Evolutionary conservation across 257 asterid genomes (phyloP).

Genomic region (Lavandula angustifolia): DNA sequence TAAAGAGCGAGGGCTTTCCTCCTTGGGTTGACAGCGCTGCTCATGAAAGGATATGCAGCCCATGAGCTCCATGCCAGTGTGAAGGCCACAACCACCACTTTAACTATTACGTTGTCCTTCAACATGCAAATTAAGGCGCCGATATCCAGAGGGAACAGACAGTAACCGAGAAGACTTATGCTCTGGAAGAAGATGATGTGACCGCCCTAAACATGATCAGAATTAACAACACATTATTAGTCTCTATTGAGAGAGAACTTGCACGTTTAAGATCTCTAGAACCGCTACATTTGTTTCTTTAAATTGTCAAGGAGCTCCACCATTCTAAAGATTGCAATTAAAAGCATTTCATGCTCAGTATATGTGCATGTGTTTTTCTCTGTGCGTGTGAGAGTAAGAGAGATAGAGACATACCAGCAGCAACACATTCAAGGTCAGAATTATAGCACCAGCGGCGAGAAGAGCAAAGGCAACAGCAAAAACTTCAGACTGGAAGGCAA

Average conservation of each 20-base stretch:
- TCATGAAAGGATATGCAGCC: constrained; percentile 99
- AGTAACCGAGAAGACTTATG: constrained; percentile 88
- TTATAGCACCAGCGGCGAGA: constrained; percentile 89
- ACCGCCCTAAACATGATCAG: constrained; percentile 64
- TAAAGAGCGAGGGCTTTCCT: constrained; percentile 95
- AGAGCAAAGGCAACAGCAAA: constrained; percentile 96
- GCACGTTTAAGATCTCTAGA: not conserved
- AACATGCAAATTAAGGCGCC: constrained; percentile 90
- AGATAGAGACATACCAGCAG: constrained; percentile 63
- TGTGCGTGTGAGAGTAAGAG: constrained; percentile 17
- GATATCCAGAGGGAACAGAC: constrained; percentile 80
- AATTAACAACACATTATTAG: not conserved
- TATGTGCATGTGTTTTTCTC: not conserved
- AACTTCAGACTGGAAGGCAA: constrained; percentile 78
- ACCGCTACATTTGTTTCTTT: not conserved
- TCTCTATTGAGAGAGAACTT: not conserved
- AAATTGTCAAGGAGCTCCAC: not conserved
- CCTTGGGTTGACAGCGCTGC: constrained; percentile 77
- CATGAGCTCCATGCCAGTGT: constrained; percentile 96
- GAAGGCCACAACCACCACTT: constrained; percentile 72
- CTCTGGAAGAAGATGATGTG: constrained; percentile 98
- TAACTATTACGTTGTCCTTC: constrained; percentile 68
- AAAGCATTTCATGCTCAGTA: not conserved
- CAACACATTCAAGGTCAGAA: constrained; percentile 86
- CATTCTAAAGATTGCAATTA: not conserved